Evolutionary conservation across 345 rosid genomes (phyloP).

Genomic region (Theobroma cacao): DNA sequence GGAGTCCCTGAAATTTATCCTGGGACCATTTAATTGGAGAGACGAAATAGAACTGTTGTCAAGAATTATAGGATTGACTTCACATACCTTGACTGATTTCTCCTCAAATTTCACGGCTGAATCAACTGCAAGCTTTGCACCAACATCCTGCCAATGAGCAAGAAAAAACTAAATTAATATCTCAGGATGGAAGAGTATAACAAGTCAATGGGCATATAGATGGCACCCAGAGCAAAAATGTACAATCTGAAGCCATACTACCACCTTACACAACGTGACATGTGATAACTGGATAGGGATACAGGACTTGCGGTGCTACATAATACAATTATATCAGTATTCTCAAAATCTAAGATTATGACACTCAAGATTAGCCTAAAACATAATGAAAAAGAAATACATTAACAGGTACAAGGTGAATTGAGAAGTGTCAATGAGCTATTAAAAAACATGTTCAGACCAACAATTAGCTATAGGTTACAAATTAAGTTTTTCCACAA

Average conservation of each 20-base stretch:
- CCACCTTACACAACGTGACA: neutral
- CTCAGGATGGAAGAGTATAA: neutral
- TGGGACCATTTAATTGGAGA: neutral
- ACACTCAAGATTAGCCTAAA: neutral
- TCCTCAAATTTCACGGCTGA: constrained; percentile 42
- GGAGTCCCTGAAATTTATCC: constrained; percentile 64
- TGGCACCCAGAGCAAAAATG: neutral
- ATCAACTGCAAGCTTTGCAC: constrained; percentile 45
- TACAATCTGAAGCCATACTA: neutral
- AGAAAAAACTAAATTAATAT: constrained; percentile 7
- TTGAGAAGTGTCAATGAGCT: neutral
- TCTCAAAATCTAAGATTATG: neutral
- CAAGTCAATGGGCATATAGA: neutral
- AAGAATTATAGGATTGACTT: neutral
- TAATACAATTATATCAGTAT: neutral
- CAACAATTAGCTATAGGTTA: too few relatives aligned
- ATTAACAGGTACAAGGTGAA: neutral
- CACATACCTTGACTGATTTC: constrained; percentile 45
- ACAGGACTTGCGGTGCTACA: neutral
- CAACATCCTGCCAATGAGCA: constrained; percentile 44
- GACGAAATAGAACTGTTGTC: neutral
- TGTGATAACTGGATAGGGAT: neutral
- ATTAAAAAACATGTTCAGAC: too few relatives aligned
- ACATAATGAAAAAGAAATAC: neutral
- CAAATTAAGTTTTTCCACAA: too few relatives aligned